phyloP scores from a whole-genome alignment of 2,329 filamentous ascomycete genomes.

The Verticillium klebahnii region DNA sequence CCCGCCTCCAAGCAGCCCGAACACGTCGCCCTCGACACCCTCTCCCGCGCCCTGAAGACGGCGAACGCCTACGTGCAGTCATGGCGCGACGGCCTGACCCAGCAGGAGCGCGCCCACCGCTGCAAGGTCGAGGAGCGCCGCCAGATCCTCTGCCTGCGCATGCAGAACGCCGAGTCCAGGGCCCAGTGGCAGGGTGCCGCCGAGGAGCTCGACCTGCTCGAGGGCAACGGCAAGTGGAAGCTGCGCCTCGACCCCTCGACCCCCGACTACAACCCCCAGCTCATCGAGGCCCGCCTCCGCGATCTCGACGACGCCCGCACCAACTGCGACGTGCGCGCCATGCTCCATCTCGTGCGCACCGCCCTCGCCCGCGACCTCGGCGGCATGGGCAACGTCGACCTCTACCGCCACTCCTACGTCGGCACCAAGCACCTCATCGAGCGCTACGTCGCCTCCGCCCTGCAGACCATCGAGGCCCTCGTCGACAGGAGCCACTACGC shows the following conservation, averaged over 20 bases:
- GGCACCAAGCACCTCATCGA: constrained; percentile 88
- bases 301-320: constrained; percentile 71
- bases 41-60: constrained; percentile 28
- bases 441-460: constrained; percentile 74
- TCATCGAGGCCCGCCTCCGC: constrained; percentile 65
- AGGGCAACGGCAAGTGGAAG: constrained; percentile 83
- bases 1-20: constrained; percentile 8
- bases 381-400: constrained; percentile 75
- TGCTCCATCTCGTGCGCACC: constrained; percentile 79
- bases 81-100: constrained; percentile 48
- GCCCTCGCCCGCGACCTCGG: constrained; percentile 76
- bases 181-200: constrained; percentile 74
- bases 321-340: constrained; percentile 66
- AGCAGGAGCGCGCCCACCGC: constrained; percentile 42
- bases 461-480: constrained; percentile 68
- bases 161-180: constrained; percentile 64
- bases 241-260: constrained; percentile 40
- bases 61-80: constrained; percentile 38
- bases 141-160: constrained; percentile 57
- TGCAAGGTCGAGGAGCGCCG: constrained; percentile 51
- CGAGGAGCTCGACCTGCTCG: constrained; percentile 69
- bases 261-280: constrained; percentile 65
- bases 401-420: constrained; percentile 80
- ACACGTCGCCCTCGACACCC: constrained; percentile 8
- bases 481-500: constrained; percentile 52